Conservation (phyloP, 2,329 filamentous ascomycete genomes). For the Onygenales sp. region DNA sequence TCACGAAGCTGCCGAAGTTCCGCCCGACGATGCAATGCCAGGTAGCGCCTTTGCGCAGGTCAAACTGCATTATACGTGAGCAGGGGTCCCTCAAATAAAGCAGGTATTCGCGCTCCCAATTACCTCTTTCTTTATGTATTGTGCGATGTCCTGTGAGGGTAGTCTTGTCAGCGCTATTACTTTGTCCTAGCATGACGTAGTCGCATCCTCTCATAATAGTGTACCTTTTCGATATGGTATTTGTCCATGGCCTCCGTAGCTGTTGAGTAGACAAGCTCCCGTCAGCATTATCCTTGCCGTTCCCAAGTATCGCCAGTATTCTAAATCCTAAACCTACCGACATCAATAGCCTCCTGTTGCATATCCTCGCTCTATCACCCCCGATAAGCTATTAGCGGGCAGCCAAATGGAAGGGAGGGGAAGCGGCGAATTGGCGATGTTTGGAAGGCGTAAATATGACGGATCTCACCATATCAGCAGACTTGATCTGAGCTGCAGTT, state of each 20-base stretch:
- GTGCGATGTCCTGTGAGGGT: conserved; percentile 68
- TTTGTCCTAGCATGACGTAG: too few relatives aligned
- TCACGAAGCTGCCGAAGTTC: conserved; percentile 99
- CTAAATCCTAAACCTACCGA: conserved; percentile 54
- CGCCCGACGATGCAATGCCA: conserved; percentile 99
- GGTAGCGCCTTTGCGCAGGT: conserved; percentile 91
- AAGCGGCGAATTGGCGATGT: conserved; percentile 17
- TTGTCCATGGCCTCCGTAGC: conserved; percentile 64
- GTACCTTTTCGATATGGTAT: conserved; percentile 62
- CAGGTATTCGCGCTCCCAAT: conserved; percentile 16
- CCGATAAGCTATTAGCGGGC: conserved; percentile 14
- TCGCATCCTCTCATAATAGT: too few relatives aligned
- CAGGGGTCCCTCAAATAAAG: conserved; percentile 3
- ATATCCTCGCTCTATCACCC: conserved; percentile 76
- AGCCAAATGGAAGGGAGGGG: conserved; percentile 7
- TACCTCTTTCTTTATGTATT: conserved; percentile 91
- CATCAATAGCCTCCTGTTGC: conserved; percentile 91
- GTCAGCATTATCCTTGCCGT: conserved; percentile 1
- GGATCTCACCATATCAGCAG: conserved; percentile 80
- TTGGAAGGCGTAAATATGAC: background rate
- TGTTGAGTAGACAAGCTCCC: conserved; percentile 28
- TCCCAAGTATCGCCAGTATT: background rate
- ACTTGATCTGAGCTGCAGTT: conserved; percentile 81
- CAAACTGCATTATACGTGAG: conserved; percentile 56
- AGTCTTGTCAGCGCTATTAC: conserved; percentile 8